These are phyloP conservation scores for Beverwykella pulmonaria DNA, from an alignment of 495 filamentous ascomycete genomes.

Conservation along the genomic window DNA sequence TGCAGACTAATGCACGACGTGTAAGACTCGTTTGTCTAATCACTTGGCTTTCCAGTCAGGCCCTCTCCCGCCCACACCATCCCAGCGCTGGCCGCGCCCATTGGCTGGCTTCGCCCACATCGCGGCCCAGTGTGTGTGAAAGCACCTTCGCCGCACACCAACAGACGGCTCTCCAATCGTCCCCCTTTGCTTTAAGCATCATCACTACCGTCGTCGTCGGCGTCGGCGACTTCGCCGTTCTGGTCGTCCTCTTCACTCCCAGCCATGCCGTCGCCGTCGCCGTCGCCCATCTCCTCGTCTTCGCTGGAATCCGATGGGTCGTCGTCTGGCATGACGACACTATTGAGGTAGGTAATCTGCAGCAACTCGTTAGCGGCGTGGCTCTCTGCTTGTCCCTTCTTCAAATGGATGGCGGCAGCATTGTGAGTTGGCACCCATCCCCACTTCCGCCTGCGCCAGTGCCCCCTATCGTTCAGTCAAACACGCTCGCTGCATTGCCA, in stretches of 20 bases:
- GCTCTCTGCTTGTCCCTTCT: background rate
- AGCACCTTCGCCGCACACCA: conserved; percentile 9
- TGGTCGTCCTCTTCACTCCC: background rate
- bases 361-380: conserved; percentile 27
- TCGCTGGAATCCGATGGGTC: conserved; percentile 30
- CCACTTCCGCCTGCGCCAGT: conserved; percentile 13
- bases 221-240: background rate
- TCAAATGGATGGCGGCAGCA: background rate
- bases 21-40: background rate
- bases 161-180: background rate
- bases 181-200: background rate
- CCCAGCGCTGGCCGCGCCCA: background rate
- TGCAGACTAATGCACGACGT: background rate
- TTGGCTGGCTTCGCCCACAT: too few species aligned
- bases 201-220: too few species aligned
- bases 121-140: too few species aligned
- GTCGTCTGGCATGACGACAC: conserved; percentile 50
- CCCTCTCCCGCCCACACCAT: background rate
- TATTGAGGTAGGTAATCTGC: conserved; percentile 52
- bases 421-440: conserved; percentile 14
- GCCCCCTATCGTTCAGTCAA: conserved; percentile 19
- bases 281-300: conserved; percentile 23
- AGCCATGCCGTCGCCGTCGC: background rate
- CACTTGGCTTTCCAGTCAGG: background rate
- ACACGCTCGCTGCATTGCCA: conserved; percentile 28